A percentile compares a stretch with the other conserved stretches of the same genome.
These are phyloP conservation scores for Rhizopus delemar DNA, from an alignment of 371 early-diverging fungal genomes.

Conservation along the genomic window DNA sequence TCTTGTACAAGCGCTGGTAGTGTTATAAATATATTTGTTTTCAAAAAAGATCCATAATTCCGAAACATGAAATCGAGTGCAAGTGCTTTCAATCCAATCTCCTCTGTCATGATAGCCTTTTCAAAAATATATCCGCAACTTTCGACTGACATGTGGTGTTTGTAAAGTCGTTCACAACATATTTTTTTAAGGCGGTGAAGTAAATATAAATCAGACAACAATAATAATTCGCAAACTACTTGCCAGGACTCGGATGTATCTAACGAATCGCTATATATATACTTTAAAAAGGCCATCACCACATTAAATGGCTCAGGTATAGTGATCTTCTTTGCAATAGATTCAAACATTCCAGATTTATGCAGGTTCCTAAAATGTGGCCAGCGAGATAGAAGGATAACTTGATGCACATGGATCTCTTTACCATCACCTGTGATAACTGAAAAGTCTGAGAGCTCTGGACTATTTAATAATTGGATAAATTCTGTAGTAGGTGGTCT, in stretches of 20 bases:
- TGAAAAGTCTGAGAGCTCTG: slow-evolving; percentile 61
- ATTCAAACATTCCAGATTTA: slow-evolving; percentile 63
- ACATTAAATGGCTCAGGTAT: slow-evolving; percentile 58
- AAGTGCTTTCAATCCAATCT: slow-evolving; percentile 52
- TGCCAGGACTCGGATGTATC: slow-evolving; percentile 45
- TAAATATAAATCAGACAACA: slow-evolving; percentile 61
- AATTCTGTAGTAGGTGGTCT: slow-evolving; percentile 43
- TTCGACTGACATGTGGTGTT: slow-evolving; percentile 49
- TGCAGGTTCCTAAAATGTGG: slow-evolving; percentile 59
- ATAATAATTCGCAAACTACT: slow-evolving; percentile 54
- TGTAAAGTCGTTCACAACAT: slow-evolving; percentile 53
- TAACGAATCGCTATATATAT: slow-evolving; percentile 64
- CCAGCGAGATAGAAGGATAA: slow-evolving; percentile 68
- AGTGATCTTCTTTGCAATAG: slow-evolving; percentile 44
- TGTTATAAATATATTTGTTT: slow-evolving; percentile 47
- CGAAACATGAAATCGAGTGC: slow-evolving; percentile 54
- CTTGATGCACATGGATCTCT: slow-evolving; percentile 60
- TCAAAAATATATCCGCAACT: slow-evolving; percentile 59
- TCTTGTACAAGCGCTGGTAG: slow-evolving; percentile 33
- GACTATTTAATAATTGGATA: slow-evolving; percentile 49
- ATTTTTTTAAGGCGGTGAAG: slow-evolving; percentile 59
- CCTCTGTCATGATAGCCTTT: slow-evolving; percentile 56
- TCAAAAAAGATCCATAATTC: slow-evolving; percentile 54
- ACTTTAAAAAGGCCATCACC: slow-evolving; percentile 58
- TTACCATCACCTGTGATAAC: slow-evolving; percentile 42